Conservation (phyloP, 2,329 filamentous ascomycete genomes). For the Diaporthe sp. region DNA sequence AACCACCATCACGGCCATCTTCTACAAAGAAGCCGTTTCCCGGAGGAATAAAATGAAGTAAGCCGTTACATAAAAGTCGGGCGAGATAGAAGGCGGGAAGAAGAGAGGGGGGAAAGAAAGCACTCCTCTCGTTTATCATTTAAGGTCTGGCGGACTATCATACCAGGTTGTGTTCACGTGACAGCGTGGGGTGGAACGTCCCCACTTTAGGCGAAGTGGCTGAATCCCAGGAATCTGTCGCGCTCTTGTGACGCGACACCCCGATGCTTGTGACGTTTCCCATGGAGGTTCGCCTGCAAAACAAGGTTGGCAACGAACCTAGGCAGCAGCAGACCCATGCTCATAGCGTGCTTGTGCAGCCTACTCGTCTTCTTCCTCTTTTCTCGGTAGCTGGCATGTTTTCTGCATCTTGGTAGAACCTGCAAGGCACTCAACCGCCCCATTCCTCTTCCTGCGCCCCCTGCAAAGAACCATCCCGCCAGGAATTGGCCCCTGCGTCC, state of each 20-base stretch:
- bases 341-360: not conserved
- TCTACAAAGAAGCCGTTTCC: not conserved
- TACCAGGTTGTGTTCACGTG: slow-evolving; percentile 25
- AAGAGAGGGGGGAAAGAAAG: not conserved
- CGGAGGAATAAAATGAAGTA: not conserved
- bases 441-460: not conserved
- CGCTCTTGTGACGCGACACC: slow-evolving; percentile 12
- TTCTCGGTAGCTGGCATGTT: not conserved
- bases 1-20: not conserved
- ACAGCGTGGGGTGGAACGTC: slow-evolving; percentile 21
- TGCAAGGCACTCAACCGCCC: not conserved
- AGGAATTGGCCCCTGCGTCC: not conserved
- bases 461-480: not conserved
- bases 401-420: not conserved
- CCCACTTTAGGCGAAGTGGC: not conserved
- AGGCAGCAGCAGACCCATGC: slow-evolving; percentile 2
- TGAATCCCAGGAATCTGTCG: not conserved
- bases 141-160: not conserved
- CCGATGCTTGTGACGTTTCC: not conserved
- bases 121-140: not conserved
- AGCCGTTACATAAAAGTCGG: not conserved
- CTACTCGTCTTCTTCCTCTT: not conserved
- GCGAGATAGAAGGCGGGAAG: not conserved
- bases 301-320: not conserved
- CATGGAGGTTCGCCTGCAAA: too few species aligned